phyloP scores from a whole-genome alignment of 2,329 filamentous ascomycete species.

The Fusarium sp. region DNA sequence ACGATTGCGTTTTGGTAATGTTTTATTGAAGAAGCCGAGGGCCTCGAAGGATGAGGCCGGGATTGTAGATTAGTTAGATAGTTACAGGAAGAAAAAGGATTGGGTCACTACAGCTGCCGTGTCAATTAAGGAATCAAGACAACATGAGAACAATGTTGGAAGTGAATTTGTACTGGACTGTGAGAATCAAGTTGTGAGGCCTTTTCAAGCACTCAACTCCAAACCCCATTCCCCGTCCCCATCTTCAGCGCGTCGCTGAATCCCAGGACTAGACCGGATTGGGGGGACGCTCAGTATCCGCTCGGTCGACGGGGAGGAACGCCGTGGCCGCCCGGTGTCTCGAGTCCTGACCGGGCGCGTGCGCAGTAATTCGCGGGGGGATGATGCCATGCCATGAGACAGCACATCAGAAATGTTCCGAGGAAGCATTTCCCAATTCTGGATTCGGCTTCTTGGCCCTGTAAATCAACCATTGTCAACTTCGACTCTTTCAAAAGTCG shows the following conservation, averaged over 20 bases:
- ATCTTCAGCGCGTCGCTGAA: neutral
- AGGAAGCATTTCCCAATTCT: neutral
- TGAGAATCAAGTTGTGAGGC: neutral
- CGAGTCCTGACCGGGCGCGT: neutral
- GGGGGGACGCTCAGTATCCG: slow-evolving; percentile 21
- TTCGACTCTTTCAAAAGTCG: neutral
- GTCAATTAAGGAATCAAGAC: neutral
- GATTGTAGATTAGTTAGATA: slow-evolving; percentile 46
- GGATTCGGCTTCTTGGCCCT: neutral
- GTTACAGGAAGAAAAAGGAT: slow-evolving; percentile 20
- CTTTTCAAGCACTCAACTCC: neutral
- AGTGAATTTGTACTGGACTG: neutral
- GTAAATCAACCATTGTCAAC: neutral
- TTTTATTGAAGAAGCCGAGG: slow-evolving; percentile 3
- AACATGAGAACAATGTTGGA: neutral
- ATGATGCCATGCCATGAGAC: neutral
- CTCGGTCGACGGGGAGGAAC: slow-evolving; percentile 41
- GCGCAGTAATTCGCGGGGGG: slow-evolving; percentile 2
- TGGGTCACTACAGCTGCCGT: neutral
- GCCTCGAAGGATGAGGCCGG: slow-evolving; percentile 17
- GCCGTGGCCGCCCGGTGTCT: slow-evolving; percentile 14
- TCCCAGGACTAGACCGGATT: slow-evolving; percentile 9
- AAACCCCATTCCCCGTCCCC: neutral
- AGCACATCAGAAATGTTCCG: neutral
- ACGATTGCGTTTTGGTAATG: slow-evolving; percentile 35